These are phyloP conservation scores for Tylopilus vinaceipallidus DNA, from an alignment of 768 basidiomycete species.

Conservation along the genomic window DNA sequence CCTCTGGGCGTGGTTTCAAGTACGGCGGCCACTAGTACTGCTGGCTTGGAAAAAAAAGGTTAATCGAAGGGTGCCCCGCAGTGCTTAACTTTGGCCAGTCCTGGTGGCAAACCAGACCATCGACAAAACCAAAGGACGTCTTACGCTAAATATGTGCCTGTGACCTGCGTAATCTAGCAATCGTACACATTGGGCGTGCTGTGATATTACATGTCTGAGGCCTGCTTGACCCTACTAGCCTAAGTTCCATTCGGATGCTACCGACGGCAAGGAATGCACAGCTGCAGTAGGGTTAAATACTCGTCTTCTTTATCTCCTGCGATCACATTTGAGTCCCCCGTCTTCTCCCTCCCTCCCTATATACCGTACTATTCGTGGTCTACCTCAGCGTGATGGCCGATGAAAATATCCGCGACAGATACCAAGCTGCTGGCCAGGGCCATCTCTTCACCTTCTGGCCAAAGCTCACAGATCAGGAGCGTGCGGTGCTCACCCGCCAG, in stretches of 20 bases:
- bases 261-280: slow-evolving; percentile 19
- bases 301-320: not conserved
- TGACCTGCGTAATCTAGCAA: too few species aligned
- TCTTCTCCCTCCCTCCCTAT: not conserved
- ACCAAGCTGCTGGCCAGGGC: slow-evolving; percentile 77
- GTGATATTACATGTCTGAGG: slow-evolving; percentile 7
- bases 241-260: slow-evolving; percentile 19
- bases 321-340: not conserved
- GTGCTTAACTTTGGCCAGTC: too few species aligned
- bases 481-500: slow-evolving; percentile 61
- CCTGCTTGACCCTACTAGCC: not conserved
- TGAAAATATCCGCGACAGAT: slow-evolving; percentile 58
- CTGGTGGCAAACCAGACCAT: too few species aligned
- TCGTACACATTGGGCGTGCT: not conserved
- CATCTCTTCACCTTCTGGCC: slow-evolving; percentile 91
- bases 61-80: too few species aligned
- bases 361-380: not conserved
- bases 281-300: slow-evolving; percentile 13
- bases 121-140: too few species aligned
- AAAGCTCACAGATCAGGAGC: slow-evolving; percentile 63
- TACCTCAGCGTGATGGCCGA: slow-evolving; percentile 43
- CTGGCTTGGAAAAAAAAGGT: too few species aligned
- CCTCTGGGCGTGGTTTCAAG: too few species aligned
- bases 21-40: too few species aligned
- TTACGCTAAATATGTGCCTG: too few species aligned